Evolutionary conservation across 345 rosid species (phyloP).

Genomic region (Eucalyptus brandiana): DNA sequence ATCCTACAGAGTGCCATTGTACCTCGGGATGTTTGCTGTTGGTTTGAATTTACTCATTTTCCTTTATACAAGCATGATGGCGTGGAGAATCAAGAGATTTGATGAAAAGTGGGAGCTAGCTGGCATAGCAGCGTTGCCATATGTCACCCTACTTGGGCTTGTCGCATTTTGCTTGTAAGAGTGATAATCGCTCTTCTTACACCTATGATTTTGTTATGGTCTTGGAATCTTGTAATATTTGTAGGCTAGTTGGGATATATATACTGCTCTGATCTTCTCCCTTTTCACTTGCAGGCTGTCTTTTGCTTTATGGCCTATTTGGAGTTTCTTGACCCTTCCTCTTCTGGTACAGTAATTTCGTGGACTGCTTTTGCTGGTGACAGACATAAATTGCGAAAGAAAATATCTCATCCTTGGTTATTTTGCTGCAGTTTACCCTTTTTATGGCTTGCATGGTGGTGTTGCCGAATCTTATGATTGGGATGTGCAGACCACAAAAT

Average conservation of each 20-base stretch:
- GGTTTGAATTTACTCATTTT: conserved; percentile 54
- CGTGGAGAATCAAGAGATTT: conserved; percentile 76
- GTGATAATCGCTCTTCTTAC: background rate
- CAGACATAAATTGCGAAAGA: background rate
- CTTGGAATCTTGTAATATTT: background rate
- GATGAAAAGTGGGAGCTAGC: conserved; percentile 90
- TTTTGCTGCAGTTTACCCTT: conserved; percentile 70
- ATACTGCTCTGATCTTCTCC: background rate
- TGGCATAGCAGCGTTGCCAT: conserved; percentile 71
- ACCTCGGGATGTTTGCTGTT: conserved; percentile 62
- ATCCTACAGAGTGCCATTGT: conserved; percentile 70
- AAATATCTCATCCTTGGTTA: background rate
- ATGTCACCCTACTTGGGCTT: conserved; percentile 70
- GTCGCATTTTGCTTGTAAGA: conserved; percentile 86
- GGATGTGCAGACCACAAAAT: conserved; percentile 51
- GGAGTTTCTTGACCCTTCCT: conserved; percentile 93
- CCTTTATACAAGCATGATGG: conserved; percentile 62
- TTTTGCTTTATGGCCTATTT: conserved; percentile 87
- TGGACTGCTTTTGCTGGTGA: background rate
- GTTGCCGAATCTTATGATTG: conserved; percentile 64
- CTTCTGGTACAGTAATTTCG: conserved; percentile 48
- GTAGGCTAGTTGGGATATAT: background rate
- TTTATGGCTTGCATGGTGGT: conserved; percentile 90
- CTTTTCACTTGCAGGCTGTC: conserved; percentile 36
- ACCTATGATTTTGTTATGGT: background rate